Evolutionary conservation across 805 yeast genomes (phyloP), one percentile per base, ranked within the genome.

Genomic region (Kodamaea jinghongensis): DNA sequence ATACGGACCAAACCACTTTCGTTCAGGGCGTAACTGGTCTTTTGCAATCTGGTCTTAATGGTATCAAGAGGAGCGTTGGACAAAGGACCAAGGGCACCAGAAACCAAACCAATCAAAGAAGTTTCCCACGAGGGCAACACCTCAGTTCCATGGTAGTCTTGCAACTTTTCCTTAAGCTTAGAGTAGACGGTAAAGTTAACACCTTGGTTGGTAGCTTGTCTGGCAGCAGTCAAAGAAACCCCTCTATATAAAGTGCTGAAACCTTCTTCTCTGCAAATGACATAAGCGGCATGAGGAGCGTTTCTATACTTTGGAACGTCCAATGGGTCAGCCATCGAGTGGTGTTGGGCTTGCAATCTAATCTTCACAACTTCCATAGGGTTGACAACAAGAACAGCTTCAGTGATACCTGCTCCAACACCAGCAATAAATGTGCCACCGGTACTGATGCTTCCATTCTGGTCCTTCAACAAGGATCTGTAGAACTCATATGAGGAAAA

Each of bases 131-230:
- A 75, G 42, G 99, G 96, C 47, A 91, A 76, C 33, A 73, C 70
- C 28, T 71, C 77, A 2, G 73, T 52, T 31, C 71, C 62, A 48
- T 83, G 87, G 56, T 76, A 68, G 28, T 76, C 78, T 58, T 79
- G 84, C 52, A 88, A 75, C 50, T 61, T 71, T 54, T 81, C 83
- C 61, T 84, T 88, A 52, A 90, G 68, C 62, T 84, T 83, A 17
- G 96, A 85, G 70, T 91, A 91, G 22, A 88, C 96, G 2, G 98
- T 91, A 67, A 91, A 91, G 69, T 93, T 91, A 35, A 95, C 97
- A 72, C 97, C 99, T 70, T 91, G 99, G 72, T 91, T 91, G 43
- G 96, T 83, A 20, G 98, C 97, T 65, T 91, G 99, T 72, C 99
- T 81, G 22, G 96, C 95, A 28, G 97, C 96, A 25, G 99, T 91